A percentile compares a stretch with the other conserved stretches of the same genome.
Conservation (phyloP, 192 early-diverging fungal species). For the Coemansia biformis region DNA sequence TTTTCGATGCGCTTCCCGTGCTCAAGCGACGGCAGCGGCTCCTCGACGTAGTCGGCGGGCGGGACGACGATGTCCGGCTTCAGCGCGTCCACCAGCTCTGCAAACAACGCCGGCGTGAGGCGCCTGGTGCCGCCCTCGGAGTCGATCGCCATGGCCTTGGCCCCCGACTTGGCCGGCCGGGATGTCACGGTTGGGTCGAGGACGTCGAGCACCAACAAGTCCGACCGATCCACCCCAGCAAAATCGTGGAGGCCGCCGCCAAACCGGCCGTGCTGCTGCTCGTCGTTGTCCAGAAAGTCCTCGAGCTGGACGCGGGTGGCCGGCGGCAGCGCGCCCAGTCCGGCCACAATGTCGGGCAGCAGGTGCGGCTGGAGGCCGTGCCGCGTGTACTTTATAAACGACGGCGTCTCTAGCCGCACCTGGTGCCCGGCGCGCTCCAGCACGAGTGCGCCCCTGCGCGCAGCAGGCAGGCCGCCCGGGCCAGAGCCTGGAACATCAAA, state of each 20-base stretch:
- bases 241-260: constrained; percentile 22
- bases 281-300: constrained; percentile 37
- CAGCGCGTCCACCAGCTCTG: constrained; percentile 15
- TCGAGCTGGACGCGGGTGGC: constrained; percentile 43
- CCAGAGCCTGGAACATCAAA: constrained; percentile 25
- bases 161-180: constrained; percentile 20
- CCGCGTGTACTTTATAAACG: constrained; percentile 43
- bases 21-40: constrained; percentile 31
- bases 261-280: constrained; percentile 6
- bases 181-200: constrained; percentile 28
- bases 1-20: constrained; percentile 46
- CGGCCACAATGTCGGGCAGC: constrained; percentile 42
- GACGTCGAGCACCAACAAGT: constrained; percentile 32
- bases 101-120: constrained; percentile 30
- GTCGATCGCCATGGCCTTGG: constrained; percentile 39
- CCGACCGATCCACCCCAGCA: constrained; percentile 15
- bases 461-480: constrained; percentile 1
- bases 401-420: constrained; percentile 27
- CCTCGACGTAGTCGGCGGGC: constrained; percentile 41
- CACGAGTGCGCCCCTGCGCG: constrained; percentile 27
- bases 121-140: constrained; percentile 35
- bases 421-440: constrained; percentile 13
- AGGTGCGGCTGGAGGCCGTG: constrained; percentile 47
- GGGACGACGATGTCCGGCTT: constrained; percentile 39
- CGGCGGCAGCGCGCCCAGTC: constrained; percentile 24